Evolutionary conservation across 345 rosid species (phyloP), one percentile per base, ranked within the genome.

Genomic region (Linum lewisii): DNA sequence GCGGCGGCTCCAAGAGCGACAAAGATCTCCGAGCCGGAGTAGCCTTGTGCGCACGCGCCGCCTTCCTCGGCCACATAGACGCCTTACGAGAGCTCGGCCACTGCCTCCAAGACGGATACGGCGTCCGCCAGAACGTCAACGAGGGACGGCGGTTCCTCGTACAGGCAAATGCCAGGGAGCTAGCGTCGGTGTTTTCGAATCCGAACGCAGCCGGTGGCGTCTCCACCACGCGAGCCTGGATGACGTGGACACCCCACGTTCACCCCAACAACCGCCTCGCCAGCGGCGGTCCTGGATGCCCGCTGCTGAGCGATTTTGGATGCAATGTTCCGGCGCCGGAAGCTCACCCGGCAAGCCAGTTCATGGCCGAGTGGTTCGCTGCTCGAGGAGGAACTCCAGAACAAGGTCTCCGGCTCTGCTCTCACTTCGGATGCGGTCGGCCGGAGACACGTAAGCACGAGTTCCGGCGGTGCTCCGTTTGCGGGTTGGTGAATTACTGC

Each of bases 271-370:
- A 60, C 38, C 65, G 63, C 32, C 82, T 16, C 47, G 18, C 18
- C 18, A 16, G 47, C 47, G 45, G 74, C 19, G 73, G 78, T 7
- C 69, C 76, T 0, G 81, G 84, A 0, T 93, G 97, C 44, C 92
- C 95, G 1, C 61, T 93, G 71, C 70, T 93, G 0, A 89, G 99
- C 21, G 99, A 93, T 72, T 93, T 85, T 57, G 99, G 99, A 2
- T 93, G 97, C 78, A 89, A 89, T 77, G 95, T 93, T n/a, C 99
- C 95, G 67, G 83, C 95, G 14, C 92, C 94, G 37, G 95, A 87
- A 65, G 75, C 77, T 0, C 95, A 93, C 62, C 90, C 94, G 25
- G 94, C 90, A 20, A 85, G 80, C 67, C 66, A 70, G 50, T 93
- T 93, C 63, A 52, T 93, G 22, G 74, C 88, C 0, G 94, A 87